phyloP scores from a whole-genome alignment of 805 yeast genomes.

The Schwanniomyces pseudopolymorphus region DNA sequence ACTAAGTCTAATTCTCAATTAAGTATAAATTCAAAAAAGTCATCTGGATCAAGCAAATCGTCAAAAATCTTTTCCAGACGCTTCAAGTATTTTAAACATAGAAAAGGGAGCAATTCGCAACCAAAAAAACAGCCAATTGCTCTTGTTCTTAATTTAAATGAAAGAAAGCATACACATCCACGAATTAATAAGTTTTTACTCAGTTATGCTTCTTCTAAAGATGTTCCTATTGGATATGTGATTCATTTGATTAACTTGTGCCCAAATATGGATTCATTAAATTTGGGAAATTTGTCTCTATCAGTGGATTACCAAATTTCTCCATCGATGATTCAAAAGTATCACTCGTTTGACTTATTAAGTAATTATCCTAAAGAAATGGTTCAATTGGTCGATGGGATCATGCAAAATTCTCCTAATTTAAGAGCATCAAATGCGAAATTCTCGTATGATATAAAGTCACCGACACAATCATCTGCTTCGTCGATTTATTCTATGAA shows the following conservation, averaged over 20 bases:
- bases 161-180: constrained; percentile 47
- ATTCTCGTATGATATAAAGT: neutral
- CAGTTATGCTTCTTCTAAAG: constrained; percentile 67
- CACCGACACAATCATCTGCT: constrained; percentile 14
- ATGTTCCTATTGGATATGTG: constrained; percentile 75
- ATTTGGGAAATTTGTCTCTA: constrained; percentile 62
- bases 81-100: constrained; percentile 18
- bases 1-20: constrained; percentile 15
- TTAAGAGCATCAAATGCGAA: neutral
- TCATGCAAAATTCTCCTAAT: constrained; percentile 12
- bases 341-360: constrained; percentile 38
- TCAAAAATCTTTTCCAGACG: constrained; percentile 15
- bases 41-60: constrained; percentile 15
- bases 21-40: constrained; percentile 15
- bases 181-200: constrained; percentile 56
- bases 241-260: constrained; percentile 70
- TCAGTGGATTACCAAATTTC: constrained; percentile 64
- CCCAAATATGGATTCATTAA: constrained; percentile 52
- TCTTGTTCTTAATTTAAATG: neutral
- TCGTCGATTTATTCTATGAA: constrained; percentile 26
- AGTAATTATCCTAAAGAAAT: constrained; percentile 37
- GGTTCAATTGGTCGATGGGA: constrained; percentile 19
- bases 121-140: neutral
- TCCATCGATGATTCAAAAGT: constrained; percentile 33
- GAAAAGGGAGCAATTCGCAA: constrained; percentile 11